phyloP scores from a whole-genome alignment of 495 filamentous ascomycete species.

The Aspergillus funiculosus region DNA sequence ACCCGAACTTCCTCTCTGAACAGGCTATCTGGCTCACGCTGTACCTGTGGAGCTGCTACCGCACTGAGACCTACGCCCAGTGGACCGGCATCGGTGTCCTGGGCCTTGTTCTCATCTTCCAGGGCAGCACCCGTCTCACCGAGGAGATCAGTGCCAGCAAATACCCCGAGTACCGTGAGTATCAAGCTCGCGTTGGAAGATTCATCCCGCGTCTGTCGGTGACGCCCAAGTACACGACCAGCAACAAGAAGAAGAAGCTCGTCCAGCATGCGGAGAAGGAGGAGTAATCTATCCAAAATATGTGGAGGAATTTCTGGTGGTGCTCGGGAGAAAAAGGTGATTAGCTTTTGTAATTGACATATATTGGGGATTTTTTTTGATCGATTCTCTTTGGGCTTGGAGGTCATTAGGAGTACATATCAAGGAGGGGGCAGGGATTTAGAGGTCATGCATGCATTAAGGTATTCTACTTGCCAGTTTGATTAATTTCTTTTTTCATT shows the following conservation, averaged over 20 bases:
- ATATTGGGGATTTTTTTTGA: too few relatives aligned
- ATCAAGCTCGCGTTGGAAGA: constrained; percentile 73
- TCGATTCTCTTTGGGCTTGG: background rate
- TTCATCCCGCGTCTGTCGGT: constrained; percentile 65
- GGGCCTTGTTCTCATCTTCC: constrained; percentile 72
- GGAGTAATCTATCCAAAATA: too few relatives aligned
- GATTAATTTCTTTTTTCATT: background rate
- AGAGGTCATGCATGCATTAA: background rate
- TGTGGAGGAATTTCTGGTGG: too few relatives aligned
- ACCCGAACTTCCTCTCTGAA: constrained; percentile 93
- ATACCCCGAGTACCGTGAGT: constrained; percentile 83
- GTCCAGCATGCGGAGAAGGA: constrained; percentile 3
- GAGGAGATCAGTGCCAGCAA: constrained; percentile 73
- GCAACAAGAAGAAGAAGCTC: constrained; percentile 23
- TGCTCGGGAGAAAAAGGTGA: too few relatives aligned
- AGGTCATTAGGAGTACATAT: background rate
- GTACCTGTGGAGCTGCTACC: constrained; percentile 80
- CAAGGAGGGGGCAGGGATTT: background rate
- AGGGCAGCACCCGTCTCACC: constrained; percentile 80
- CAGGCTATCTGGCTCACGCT: constrained; percentile 83
- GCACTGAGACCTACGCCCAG: constrained; percentile 61
- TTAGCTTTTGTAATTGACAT: too few relatives aligned
- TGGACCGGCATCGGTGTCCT: constrained; percentile 73
- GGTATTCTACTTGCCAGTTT: background rate
- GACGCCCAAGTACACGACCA: constrained; percentile 33